These are phyloP conservation scores for Chlorociboria aeruginascens DNA, from an alignment of 495 filamentous ascomycete genomes.

Conservation along the genomic window DNA sequence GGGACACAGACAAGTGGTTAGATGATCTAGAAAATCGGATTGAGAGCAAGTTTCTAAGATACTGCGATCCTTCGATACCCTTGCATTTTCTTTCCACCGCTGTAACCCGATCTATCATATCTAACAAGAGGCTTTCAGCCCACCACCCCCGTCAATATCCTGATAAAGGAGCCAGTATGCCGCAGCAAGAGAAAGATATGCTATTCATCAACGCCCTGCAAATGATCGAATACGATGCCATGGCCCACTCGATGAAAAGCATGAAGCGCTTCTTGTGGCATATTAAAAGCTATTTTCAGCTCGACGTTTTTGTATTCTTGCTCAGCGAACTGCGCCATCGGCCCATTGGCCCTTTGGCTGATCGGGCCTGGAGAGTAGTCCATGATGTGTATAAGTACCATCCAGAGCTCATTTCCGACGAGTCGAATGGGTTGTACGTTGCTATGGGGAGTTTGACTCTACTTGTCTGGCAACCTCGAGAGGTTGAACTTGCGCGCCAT, in stretches of 20 bases:
- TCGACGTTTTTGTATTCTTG: not conserved
- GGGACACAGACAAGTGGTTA: constrained; percentile 33
- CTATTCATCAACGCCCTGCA: constrained; percentile 32
- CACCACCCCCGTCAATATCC: constrained; percentile 38
- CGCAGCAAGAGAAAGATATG: constrained; percentile 24
- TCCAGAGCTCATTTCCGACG: no score
- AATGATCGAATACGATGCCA: constrained; percentile 27
- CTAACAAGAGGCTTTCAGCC: constrained; percentile 36
- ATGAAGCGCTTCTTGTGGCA: not conserved
- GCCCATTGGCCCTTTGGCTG: not conserved
- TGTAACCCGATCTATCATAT: constrained; percentile 28
- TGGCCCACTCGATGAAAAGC: not conserved
- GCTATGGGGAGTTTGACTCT: no score
- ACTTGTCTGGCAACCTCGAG: no score
- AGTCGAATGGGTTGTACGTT: no score
- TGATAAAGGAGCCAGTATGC: constrained; percentile 20
- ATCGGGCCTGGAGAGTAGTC: not conserved
- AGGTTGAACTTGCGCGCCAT: no score
- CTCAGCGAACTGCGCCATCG: not conserved
- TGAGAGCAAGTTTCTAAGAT: constrained; percentile 33
- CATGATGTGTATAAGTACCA: not conserved
- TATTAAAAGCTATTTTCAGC: not conserved
- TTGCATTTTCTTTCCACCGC: constrained; percentile 41
- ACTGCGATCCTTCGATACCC: constrained; percentile 45
- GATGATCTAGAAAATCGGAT: constrained; percentile 29